phyloP scores from a whole-genome alignment of 306 rosid species.

The Casuarina cunninghamiana region DNA sequence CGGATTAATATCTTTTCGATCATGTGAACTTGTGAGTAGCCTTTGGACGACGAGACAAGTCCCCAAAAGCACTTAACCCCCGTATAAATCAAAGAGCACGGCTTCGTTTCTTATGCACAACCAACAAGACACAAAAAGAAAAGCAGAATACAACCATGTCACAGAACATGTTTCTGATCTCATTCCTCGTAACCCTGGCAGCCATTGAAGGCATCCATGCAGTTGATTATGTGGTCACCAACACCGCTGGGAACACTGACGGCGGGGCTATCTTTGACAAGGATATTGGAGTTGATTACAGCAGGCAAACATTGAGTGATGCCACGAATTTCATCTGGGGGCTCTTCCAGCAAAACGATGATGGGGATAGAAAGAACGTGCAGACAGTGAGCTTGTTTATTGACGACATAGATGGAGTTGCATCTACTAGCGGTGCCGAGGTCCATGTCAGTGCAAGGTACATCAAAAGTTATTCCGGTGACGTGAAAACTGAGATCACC shows the following conservation, averaged over 20 bases:
- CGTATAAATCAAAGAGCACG: too few species aligned
- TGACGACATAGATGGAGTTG: slow-evolving; percentile 28
- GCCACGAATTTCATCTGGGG: slow-evolving; percentile 38
- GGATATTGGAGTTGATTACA: slow-evolving; percentile 33
- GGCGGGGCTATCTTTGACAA: slow-evolving; percentile 33
- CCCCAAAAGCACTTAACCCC: too few species aligned
- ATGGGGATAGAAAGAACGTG: slow-evolving; percentile 20
- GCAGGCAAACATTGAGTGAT: slow-evolving; percentile 27
- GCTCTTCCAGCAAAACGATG: slow-evolving; percentile 20
- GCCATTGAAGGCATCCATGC: slow-evolving; percentile 17
- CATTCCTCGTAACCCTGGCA: slow-evolving; percentile 23
- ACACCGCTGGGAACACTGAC: slow-evolving; percentile 23
- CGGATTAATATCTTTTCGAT: too few species aligned
- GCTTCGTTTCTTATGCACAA: too few species aligned
- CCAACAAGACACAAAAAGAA: background rate
- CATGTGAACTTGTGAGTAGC: too few species aligned
- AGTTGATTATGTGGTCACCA: slow-evolving; percentile 19
- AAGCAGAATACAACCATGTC: slow-evolving; percentile 29
- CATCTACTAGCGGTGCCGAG: slow-evolving; percentile 17
- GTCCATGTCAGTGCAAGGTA: slow-evolving; percentile 31
- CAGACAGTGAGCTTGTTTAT: slow-evolving; percentile 24
- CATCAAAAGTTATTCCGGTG: slow-evolving; percentile 2
- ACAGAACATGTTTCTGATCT: slow-evolving; percentile 19
- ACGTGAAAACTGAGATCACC: slow-evolving; percentile 34
- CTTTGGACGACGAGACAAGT: too few species aligned